A percentile compares a stretch with the other conserved stretches of the same genome.
These are phyloP conservation scores for Microdochium paspali DNA, from an alignment of 2,329 filamentous ascomycete genomes.

Conservation along the genomic window DNA sequence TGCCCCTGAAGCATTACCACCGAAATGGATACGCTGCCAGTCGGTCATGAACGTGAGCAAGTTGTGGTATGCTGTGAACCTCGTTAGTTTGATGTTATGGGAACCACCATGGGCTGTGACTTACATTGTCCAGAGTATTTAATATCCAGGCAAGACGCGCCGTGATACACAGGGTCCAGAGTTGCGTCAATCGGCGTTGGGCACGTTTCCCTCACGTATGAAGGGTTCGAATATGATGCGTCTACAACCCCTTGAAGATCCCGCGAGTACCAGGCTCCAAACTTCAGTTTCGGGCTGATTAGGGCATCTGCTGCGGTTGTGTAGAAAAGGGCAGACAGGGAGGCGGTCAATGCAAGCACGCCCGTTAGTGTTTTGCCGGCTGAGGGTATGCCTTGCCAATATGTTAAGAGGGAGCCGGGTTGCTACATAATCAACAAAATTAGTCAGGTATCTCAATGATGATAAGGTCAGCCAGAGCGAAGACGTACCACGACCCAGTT, in stretches of 20 bases:
- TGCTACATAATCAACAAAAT: conserved; percentile 26
- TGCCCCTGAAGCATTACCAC: conserved; percentile 27
- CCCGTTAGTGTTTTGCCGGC: conserved; percentile 57
- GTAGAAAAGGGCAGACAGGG: conserved; percentile 61
- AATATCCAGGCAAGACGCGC: conserved; percentile 56
- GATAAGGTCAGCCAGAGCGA: conserved; percentile 6
- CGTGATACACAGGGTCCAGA: conserved; percentile 28
- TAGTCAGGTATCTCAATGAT: not conserved
- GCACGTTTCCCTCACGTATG: conserved; percentile 47
- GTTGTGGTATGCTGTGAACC: conserved; percentile 48
- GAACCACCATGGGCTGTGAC: too few species aligned
- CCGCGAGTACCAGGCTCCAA: conserved; percentile 38
- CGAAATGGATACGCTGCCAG: conserved; percentile 40
- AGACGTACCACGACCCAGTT: conserved; percentile 51
- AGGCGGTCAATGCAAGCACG: conserved; percentile 51
- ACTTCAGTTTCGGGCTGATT: conserved; percentile 62
- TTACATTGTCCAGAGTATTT: conserved; percentile 54
- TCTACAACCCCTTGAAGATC: conserved; percentile 46
- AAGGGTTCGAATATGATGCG: conserved; percentile 53
- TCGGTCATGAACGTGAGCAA: conserved; percentile 49
- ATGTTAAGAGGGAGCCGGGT: conserved; percentile 63
- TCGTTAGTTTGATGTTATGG: too few species aligned
- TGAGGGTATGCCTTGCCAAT: conserved; percentile 55
- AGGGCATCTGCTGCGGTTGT: conserved; percentile 68
- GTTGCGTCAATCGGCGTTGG: conserved; percentile 44